phyloP scores from a whole-genome alignment of 139 green algal genomes.

The Chlorella vulgaris region DNA sequence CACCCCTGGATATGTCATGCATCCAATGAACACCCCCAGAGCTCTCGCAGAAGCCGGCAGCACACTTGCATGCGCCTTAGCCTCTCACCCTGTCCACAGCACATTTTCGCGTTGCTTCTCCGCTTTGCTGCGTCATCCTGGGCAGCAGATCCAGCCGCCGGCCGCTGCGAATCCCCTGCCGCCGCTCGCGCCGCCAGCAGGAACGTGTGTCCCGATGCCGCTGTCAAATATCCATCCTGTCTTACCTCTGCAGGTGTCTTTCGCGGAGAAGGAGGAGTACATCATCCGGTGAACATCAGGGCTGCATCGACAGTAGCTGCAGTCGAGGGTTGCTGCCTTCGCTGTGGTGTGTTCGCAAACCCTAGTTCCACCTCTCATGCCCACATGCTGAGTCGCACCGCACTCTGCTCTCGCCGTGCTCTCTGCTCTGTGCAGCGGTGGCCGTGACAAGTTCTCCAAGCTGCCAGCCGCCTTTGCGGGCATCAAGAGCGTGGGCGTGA shows the following conservation, averaged over 20 bases:
- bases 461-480: conserved; percentile 88
- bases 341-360: background rate
- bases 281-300: conserved; percentile 73
- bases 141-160: background rate
- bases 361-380: background rate
- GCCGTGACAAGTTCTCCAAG: conserved; percentile 89
- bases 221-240: too few relatives aligned
- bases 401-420: background rate
- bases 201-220: too few relatives aligned
- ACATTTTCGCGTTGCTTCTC: too few relatives aligned
- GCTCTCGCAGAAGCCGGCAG: background rate
- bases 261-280: conserved; percentile 88
- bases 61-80: background rate
- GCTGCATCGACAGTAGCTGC: too few relatives aligned
- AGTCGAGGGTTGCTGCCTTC: too few relatives aligned
- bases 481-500: conserved; percentile 91
- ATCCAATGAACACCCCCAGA: background rate
- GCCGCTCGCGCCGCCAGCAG: too few relatives aligned
- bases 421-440: conserved; percentile 58
- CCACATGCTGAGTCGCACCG: background rate
- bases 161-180: background rate
- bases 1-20: too few relatives aligned
- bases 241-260: conserved; percentile 36
- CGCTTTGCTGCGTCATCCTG: background rate
- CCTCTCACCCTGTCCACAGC: background rate